Conservation (phyloP, 441 rosid genomes). For the Pelargonium fulgidum region DNA sequence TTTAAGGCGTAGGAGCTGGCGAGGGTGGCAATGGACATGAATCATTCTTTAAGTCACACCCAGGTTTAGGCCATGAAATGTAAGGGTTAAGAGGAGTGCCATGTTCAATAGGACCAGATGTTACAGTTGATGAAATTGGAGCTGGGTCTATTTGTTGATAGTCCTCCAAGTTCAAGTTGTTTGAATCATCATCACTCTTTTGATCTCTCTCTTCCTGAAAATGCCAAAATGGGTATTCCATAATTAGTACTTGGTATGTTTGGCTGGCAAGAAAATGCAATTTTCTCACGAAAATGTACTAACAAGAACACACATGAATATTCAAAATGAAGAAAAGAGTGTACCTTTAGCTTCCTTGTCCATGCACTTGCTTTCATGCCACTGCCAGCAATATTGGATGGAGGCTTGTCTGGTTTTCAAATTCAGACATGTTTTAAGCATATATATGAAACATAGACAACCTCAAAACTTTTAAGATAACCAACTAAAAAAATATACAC, state of each 20-base stretch:
- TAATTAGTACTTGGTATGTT: neutral
- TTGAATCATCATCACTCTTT: neutral
- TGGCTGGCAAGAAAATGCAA: neutral
- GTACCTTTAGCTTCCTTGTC: slow-evolving; percentile 5
- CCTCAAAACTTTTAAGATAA: neutral
- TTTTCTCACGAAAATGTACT: neutral
- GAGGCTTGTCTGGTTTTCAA: neutral
- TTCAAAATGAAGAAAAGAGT: neutral
- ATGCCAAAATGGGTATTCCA: neutral
- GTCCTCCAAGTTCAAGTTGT: neutral
- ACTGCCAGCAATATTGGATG: neutral
- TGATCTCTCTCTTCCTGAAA: neutral
- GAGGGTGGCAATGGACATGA: neutral
- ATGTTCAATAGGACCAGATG: neutral
- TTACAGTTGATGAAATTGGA: neutral
- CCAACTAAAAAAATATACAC: too few species aligned
- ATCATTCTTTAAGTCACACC: neutral
- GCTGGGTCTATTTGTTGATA: neutral
- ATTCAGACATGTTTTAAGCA: neutral
- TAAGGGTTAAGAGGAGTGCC: neutral
- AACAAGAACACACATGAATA: neutral
- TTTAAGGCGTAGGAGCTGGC: neutral
- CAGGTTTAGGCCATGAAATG: neutral
- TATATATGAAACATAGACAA: neutral
- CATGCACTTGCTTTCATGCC: neutral